Conservation (phyloP, 1,284 basidiomycete genomes). For the Abortiporus biennis region DNA sequence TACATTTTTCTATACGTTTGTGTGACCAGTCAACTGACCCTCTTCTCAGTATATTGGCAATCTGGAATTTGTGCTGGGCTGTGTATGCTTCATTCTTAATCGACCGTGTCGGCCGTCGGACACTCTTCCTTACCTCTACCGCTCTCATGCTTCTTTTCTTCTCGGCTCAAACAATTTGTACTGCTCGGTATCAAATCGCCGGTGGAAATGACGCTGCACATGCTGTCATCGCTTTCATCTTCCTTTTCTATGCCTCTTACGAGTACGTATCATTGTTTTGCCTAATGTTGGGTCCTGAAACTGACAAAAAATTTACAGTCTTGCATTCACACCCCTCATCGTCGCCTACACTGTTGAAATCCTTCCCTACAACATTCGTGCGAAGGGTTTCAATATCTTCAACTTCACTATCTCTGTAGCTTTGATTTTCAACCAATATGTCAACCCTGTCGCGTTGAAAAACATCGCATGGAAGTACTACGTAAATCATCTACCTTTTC, state of each 20-base stretch:
- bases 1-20: conserved; percentile 33
- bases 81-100: conserved; percentile 50
- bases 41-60: conserved; percentile 45
- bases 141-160: conserved; percentile 70
- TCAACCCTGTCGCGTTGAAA: conserved; percentile 66
- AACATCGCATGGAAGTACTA: conserved; percentile 56
- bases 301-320: conserved; percentile 26
- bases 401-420: conserved; percentile 60
- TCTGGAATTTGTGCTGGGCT: conserved; percentile 70
- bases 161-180: conserved; percentile 66
- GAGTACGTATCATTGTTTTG: conserved; percentile 36
- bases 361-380: conserved; percentile 62
- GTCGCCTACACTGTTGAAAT: conserved; percentile 73
- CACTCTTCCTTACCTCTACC: conserved; percentile 60
- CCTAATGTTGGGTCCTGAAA: conserved; percentile 4
- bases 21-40: conserved; percentile 11
- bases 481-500: conserved; percentile 16
- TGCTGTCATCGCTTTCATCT: conserved; percentile 72
- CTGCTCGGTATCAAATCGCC: conserved; percentile 51
- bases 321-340: conserved; percentile 70
- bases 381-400: conserved; percentile 73
- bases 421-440: conserved; percentile 75
- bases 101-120: conserved; percentile 54
- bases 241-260: conserved; percentile 66
- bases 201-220: conserved; percentile 43